These are phyloP conservation scores for Alternaria sp. DNA, from an alignment of 2,329 filamentous ascomycete species.

Conservation along the genomic window DNA sequence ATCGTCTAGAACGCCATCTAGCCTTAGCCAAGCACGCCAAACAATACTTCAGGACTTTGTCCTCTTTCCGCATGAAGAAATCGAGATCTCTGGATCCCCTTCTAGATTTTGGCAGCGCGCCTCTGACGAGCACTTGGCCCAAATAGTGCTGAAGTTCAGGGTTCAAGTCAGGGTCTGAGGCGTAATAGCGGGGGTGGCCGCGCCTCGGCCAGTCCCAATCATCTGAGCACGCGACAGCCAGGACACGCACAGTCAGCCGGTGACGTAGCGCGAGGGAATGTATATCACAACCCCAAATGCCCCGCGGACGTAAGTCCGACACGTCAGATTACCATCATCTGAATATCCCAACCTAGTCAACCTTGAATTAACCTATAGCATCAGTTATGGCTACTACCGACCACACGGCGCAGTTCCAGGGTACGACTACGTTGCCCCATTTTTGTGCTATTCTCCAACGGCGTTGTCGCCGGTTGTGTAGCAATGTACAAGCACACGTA, in stretches of 20 bases:
- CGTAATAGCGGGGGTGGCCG: conserved; percentile 10
- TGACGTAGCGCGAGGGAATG: conserved; percentile 20
- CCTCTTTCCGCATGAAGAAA: conserved; percentile 1
- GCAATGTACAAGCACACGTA: neutral
- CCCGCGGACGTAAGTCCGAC: neutral
- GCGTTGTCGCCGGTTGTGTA: neutral
- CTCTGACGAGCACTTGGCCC: conserved; percentile 9
- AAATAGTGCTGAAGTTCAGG: conserved; percentile 15
- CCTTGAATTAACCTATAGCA: neutral
- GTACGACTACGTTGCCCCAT: conserved; percentile 1
- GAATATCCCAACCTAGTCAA: neutral
- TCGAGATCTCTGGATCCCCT: neutral
- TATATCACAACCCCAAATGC: conserved; percentile 10
- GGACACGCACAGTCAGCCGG: conserved; percentile 15
- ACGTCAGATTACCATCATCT: conserved; percentile 1
- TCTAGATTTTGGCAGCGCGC: conserved; percentile 2
- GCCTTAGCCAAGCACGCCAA: neutral
- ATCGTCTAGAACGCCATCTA: conserved; percentile 14
- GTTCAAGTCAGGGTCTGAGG: conserved; percentile 7
- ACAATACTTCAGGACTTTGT: neutral
- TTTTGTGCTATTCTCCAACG: neutral
- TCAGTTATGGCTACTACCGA: conserved; percentile 10
- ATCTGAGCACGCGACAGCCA: conserved; percentile 21
- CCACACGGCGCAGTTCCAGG: conserved; percentile 18
- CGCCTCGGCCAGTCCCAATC: conserved; percentile 11